Conservation (phyloP, 2,329 filamentous ascomycete genomes). For the Pezizomycotina sp. region DNA sequence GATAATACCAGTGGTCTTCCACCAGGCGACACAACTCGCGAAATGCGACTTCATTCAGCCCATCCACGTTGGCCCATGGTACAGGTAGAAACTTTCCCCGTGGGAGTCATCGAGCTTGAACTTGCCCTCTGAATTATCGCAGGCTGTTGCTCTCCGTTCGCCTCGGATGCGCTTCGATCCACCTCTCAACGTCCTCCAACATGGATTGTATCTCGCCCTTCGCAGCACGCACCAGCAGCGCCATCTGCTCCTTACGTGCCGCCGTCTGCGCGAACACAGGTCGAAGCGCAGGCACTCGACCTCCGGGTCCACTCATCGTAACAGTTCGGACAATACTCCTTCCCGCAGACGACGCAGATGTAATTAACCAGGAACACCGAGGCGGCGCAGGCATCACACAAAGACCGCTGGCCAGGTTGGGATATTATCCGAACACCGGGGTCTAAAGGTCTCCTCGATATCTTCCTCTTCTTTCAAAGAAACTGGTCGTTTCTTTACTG, state of each 20-base stretch:
- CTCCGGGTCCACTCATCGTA: slow-evolving; percentile 22
- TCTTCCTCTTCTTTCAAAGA: slow-evolving; percentile 14
- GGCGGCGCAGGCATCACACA: slow-evolving; percentile 24
- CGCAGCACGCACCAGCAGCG: slow-evolving; percentile 21
- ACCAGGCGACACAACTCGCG: slow-evolving; percentile 21
- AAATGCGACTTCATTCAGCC: slow-evolving; percentile 20
- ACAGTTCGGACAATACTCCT: slow-evolving; percentile 24
- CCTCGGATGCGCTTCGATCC: neutral
- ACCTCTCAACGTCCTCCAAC: slow-evolving; percentile 14
- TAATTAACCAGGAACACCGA: slow-evolving; percentile 24
- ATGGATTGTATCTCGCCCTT: slow-evolving; percentile 19
- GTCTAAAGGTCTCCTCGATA: slow-evolving; percentile 12
- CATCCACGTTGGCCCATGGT: slow-evolving; percentile 17
- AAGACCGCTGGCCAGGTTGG: too few relatives aligned
- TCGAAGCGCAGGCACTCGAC: slow-evolving; percentile 11
- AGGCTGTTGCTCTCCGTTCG: neutral
- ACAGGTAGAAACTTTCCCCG: slow-evolving; percentile 11
- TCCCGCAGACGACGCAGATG: slow-evolving; percentile 25
- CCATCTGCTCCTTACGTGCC: slow-evolving; percentile 20
- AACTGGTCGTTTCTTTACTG: slow-evolving; percentile 4
- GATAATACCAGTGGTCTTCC: slow-evolving; percentile 24
- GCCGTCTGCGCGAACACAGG: slow-evolving; percentile 19
- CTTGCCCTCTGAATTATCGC: slow-evolving; percentile 2
- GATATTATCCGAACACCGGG: too few relatives aligned
- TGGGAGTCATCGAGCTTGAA: slow-evolving; percentile 7